Base-by-base conservation (phyloP, 495 filamentous ascomycete species). In the Tuber microsphaerosporum region DNA sequence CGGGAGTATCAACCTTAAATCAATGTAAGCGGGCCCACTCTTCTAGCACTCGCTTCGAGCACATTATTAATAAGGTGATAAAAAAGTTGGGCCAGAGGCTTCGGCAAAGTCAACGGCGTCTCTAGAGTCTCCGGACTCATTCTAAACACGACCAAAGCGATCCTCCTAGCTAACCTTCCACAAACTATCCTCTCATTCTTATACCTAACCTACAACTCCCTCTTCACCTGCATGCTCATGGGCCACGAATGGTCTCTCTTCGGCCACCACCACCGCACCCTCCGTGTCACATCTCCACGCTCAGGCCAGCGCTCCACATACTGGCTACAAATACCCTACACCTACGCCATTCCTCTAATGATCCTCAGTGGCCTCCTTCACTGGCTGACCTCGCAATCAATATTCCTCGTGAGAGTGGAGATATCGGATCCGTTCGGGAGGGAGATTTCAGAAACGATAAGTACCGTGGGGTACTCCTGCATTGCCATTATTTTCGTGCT, bases 121-220 rank as follows among this genome's bases (percentile, higher is more conserved):
- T 37, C n/a, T n/a, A n/a, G n/a, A n/a, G n/a, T n/a, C n/a, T n/a
- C n/a, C n/a, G n/a, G n/a, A n/a, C n/a, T n/a, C n/a, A n/a, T n/a
- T n/a, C n/a, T n/a, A n/a, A n/a, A n/a, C n/a, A n/a, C n/a, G n/a
- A 76, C 83, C 70, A 39, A 65, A 14, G 81, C 75, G 16, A 37
- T 72, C 44, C 22, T 72, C 41, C 22, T 72, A n/a, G 71, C 71
- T 7, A 72, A 89, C 75, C 69, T 77, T 4, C 85, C 85, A 0
- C 87, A 89, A 77, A 71, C 85, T 0, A 41, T 86, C 0, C 73
- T 88, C 19, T 85, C 85, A 0, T 74, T 86, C 5, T 69, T 84
- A 20, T 88, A 88, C 75, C 78, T 85, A 22, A 44, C 56, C 9
- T 84, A 83, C 80, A 85, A 86, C 84, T 41, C 39, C 39, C 5